Evolutionary conservation across 1,284 basidiomycete genomes (phyloP), one percentile per base, ranked within the genome.

Genomic region (Naganishia albida): DNA sequence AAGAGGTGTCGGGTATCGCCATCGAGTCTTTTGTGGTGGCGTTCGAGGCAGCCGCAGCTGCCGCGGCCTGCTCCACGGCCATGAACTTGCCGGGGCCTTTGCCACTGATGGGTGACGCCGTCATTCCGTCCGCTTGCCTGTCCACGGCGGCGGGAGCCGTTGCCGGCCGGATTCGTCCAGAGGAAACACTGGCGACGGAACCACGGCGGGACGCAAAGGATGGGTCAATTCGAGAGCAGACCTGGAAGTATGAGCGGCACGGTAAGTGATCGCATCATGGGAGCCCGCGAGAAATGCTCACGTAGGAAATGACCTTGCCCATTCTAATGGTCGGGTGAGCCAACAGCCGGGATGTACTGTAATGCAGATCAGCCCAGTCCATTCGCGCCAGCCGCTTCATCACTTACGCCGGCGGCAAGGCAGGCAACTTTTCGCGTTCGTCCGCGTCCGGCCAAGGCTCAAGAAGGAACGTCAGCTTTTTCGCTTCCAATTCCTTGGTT

Each of bases 391-490:
- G 28, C 30, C 26, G 38, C 28, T 43, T 15, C 23, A 30, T 60
- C 20, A 70, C 75, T 72, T 54, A 74, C 78, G 73, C 67, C 63
- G 72, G 69, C 6, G 72, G 72, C 68, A 75, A 72, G 7, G 64
- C 40, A 38, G 40, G 62, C 30, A 67, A 48, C 62, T 23, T 53
- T 43, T 57, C 59, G 49, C 72, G 70, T 38, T 73, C 57, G 1
- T 70, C 70, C 30, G 68, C 70, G 3, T 67, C 72, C 12, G 69
- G 70, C 82, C 86, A 90, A 0, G 94, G 92, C 64, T 93, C 79
- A 34, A 99, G 78, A 26, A 94, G 85, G 75, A 98, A 97, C 69
- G 91, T 91, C 55, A 95, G 77, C 80, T 96, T 97, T 63, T 84
- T 81, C 1, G 77, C 75, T 72, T 87, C 88, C 73, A 89, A 89